Evolutionary conservation across 495 filamentous ascomycete species (phyloP).

Genomic region (Astrothelium subdiscretum): DNA sequence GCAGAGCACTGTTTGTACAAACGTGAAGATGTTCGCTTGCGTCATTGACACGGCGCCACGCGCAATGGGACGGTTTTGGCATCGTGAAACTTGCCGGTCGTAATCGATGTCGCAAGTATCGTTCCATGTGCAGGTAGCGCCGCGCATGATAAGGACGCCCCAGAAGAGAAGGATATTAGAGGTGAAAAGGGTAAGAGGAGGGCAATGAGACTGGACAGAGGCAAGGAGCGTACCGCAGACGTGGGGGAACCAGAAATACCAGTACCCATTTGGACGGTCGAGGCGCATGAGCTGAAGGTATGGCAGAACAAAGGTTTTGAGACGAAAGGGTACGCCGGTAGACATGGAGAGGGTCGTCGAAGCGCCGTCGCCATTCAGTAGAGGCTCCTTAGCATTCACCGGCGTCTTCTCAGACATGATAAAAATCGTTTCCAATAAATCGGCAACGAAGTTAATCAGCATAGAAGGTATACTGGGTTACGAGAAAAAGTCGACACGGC

Average conservation of each 20-base stretch:
- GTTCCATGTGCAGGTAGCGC: conserved; percentile 32
- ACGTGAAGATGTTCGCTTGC: conserved; percentile 24
- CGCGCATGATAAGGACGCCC: conserved; percentile 24
- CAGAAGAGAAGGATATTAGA: conserved; percentile 2
- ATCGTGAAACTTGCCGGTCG: conserved; percentile 32
- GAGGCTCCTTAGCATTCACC: not conserved
- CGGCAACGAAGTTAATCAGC: not conserved
- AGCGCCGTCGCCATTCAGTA: not conserved
- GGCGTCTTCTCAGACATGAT: not conserved
- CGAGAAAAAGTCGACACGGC: not conserved
- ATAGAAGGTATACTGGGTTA: not conserved
- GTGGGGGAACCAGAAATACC: conserved; percentile 19
- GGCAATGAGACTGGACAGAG: not conserved
- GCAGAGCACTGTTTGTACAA: not conserved
- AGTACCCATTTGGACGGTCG: conserved; percentile 28
- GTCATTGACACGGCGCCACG: conserved; percentile 32
- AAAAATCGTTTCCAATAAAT: not conserved
- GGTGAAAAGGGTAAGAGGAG: not conserved
- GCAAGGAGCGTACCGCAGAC: not conserved
- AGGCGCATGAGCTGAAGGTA: conserved; percentile 36
- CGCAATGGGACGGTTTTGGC: conserved; percentile 33
- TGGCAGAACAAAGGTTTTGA: conserved; percentile 25
- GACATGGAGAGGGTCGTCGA: not conserved
- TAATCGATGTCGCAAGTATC: conserved; percentile 34
- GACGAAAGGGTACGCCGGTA: conserved; percentile 14